phyloP scores from a whole-genome alignment of 805 yeast species.

The Nakazawaea peltata region DNA sequence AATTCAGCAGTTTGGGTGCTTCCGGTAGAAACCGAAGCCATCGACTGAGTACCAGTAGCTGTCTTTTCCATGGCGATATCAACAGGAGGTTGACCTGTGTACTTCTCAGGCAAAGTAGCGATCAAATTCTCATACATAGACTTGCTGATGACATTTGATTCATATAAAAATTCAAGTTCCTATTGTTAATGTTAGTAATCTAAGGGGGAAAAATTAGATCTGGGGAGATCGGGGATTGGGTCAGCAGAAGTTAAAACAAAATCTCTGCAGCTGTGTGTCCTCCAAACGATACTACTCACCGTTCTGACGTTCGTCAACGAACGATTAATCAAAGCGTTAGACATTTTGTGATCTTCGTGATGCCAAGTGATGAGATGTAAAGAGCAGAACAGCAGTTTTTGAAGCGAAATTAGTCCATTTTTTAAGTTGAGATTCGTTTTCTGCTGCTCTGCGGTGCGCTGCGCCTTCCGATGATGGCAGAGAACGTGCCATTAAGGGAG shows the following conservation, averaged over 20 bases:
- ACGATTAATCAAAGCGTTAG: constrained; percentile 56
- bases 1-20: constrained; percentile 19
- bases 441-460: too few species aligned
- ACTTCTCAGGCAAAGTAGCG: constrained; percentile 48
- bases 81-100: constrained; percentile 42
- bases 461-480: too few species aligned
- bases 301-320: constrained; percentile 67
- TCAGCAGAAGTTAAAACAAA: too few species aligned
- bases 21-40: background rate
- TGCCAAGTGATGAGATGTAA: too few species aligned
- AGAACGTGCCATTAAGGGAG: too few species aligned
- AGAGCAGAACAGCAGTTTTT: too few species aligned
- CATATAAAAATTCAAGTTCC: constrained; percentile 73
- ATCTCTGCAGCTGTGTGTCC: too few species aligned
- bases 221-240: too few species aligned
- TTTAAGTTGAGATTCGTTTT: too few species aligned
- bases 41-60: background rate
- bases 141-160: constrained; percentile 63
- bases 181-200: constrained; percentile 11
- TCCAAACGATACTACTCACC: constrained; percentile 23
- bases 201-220: too few species aligned
- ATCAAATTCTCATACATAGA: constrained; percentile 43
- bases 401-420: too few species aligned
- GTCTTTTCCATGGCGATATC: constrained; percentile 18
- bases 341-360: too few species aligned